Base-by-base conservation (phyloP, 352 stramenopile genomes). In the Paralagenidium karlingii region DNA sequence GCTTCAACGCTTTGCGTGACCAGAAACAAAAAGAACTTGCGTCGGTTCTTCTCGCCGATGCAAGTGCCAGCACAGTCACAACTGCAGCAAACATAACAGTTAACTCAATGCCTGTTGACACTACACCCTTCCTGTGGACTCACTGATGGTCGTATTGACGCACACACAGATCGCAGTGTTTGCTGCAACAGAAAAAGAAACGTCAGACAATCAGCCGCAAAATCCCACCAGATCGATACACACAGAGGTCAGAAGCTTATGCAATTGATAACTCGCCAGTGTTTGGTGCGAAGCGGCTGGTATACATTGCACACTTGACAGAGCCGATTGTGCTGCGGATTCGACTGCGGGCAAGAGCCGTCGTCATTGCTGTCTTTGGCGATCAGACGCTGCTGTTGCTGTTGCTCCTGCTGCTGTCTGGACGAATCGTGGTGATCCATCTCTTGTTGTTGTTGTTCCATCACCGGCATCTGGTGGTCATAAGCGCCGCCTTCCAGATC, bases 61-160 rank as follows among this genome's bases (percentile, higher is more conserved):
- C 75, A 88, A 22, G 68, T 81, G 36, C 75, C 75, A 1, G 76
- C 75, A 29, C 75, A 88, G 41, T 85, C 75, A 24, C 75, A 88
- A 46, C 74, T 87, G 41, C 5, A 53, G 8, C 13, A 43, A n/a
- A 20, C 13, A 25, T 18, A 41, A 44, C 1, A 16, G 12, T n/a
- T n/a, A n/a, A n/a, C n/a, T n/a, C n/a, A n/a, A 24, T 39, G 38
- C 31, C 18, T n/a, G 25, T 33, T 6, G 16, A 39, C 13, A 8
- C 5, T 39, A 30, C n/a, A n/a, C n/a, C n/a, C n/a, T n/a, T n/a
- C n/a, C n/a, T n/a, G 5, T 38, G 15, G 8, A 60, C 61, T 41
- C 58, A 88, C 74, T 88, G 75, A 44, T 88, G 75, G 39, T 88
- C 75, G 29, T 88, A 88, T 46, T 88, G 75, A 7, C 57, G 53